Conservation (phyloP, 495 filamentous ascomycete species). For the Filosporella fistucella region DNA sequence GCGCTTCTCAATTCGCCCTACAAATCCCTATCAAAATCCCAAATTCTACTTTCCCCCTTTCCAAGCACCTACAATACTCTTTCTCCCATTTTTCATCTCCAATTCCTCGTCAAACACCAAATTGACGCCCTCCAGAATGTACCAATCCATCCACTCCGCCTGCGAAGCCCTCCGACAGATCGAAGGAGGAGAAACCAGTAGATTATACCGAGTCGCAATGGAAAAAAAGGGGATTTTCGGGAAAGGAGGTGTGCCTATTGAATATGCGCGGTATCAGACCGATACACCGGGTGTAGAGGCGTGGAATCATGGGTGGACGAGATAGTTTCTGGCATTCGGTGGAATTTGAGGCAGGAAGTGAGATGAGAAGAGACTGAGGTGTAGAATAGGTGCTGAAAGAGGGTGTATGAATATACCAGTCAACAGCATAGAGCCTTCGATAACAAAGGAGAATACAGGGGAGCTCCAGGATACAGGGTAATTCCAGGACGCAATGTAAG, state of each 20-base stretch:
- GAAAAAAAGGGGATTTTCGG: conserved; percentile 76
- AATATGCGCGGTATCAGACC: conserved; percentile 80
- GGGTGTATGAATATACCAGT: too few species aligned
- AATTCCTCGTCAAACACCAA: too few species aligned
- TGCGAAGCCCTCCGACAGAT: conserved; percentile 49
- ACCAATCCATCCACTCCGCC: conserved; percentile 72
- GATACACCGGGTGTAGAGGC: conserved; percentile 67
- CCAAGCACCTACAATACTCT: too few species aligned
- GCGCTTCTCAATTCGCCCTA: too few species aligned
- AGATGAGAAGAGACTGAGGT: neutral
- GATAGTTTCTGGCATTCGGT: conserved; percentile 6
- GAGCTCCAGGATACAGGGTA: too few species aligned
- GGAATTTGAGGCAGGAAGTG: neutral
- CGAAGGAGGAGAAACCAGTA: conserved; percentile 18
- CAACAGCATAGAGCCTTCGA: too few species aligned
- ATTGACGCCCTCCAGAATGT: conserved; percentile 35
- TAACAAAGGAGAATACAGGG: too few species aligned
- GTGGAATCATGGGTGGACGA: conserved; percentile 75
- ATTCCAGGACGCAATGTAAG: too few species aligned
- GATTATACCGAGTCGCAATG: conserved; percentile 78
- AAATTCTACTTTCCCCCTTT: too few species aligned
- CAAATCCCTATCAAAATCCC: too few species aligned
- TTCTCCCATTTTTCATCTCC: too few species aligned
- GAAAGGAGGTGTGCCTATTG: conserved; percentile 65
- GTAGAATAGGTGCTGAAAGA: too few species aligned